These are phyloP conservation scores for Yarrowia sp. DNA, from an alignment of 805 yeast species.

Conservation along the genomic window DNA sequence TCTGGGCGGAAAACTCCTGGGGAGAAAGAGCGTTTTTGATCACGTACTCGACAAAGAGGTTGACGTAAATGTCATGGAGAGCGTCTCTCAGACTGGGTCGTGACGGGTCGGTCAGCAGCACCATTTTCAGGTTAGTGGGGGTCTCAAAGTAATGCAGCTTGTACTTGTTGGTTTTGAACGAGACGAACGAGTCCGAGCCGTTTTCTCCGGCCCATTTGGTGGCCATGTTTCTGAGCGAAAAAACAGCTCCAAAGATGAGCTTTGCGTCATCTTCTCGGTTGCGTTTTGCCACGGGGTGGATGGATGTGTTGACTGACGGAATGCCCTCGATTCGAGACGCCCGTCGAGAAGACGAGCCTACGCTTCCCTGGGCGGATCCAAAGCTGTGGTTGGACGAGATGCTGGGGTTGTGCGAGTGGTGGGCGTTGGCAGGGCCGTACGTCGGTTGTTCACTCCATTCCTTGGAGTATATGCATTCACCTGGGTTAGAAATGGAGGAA, in stretches of 20 bases:
- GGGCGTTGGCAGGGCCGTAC: background rate
- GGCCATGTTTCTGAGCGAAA: slow-evolving; percentile 78
- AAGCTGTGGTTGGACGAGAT: slow-evolving; percentile 28
- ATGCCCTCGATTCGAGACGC: slow-evolving; percentile 29
- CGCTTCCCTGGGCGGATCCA: slow-evolving; percentile 15
- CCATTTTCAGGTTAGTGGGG: slow-evolving; percentile 77
- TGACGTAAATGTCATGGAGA: slow-evolving; percentile 65
- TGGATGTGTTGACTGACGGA: slow-evolving; percentile 18
- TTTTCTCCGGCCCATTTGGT: slow-evolving; percentile 57
- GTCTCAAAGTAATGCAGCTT: slow-evolving; percentile 83
- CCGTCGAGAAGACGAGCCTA: slow-evolving; percentile 12
- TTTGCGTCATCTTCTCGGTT: slow-evolving; percentile 70
- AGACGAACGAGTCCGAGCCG: slow-evolving; percentile 47
- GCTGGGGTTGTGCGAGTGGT: slow-evolving; percentile 33
- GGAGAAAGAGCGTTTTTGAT: slow-evolving; percentile 67
- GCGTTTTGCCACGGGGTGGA: slow-evolving; percentile 16
- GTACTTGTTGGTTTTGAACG: slow-evolving; percentile 66
- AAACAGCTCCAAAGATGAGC: slow-evolving; percentile 82
- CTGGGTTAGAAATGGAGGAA: no score
- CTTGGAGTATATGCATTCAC: slow-evolving; percentile 79
- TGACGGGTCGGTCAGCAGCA: slow-evolving; percentile 70
- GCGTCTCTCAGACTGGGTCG: slow-evolving; percentile 63
- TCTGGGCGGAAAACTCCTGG: slow-evolving; percentile 62
- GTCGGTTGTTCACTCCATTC: slow-evolving; percentile 59
- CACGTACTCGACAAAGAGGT: slow-evolving; percentile 64